Evolutionary conservation across 805 yeast genomes (phyloP), one percentile per base, ranked within the genome.

Genomic region (Candida glaebosa): DNA sequence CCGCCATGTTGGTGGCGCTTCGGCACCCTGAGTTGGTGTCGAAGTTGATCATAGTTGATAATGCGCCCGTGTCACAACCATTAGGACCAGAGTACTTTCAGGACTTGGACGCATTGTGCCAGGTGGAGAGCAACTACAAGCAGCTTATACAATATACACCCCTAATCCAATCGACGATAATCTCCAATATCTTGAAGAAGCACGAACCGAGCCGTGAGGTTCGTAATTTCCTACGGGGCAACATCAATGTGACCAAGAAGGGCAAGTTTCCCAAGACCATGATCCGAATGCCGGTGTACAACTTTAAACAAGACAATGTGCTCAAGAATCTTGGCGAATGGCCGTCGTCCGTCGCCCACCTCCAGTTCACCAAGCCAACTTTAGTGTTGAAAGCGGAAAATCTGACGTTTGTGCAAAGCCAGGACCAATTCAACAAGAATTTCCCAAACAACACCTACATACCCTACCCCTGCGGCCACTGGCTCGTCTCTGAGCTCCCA

Each of bases 41-140:
- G 4, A 68, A 64, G 42, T 49, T 78, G 24, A 61, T 78, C 0
- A 71, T 78, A 3, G 63, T 79, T 3, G 81, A 75, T 44, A 76
- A 75, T 50, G 58, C 74, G 5, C 81, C 81, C 6, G 60, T 48
- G 3, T 56, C 56, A 38, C 61, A 63, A 18, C 54, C 60, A 12
- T 58, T 75, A 19, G 71, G 61, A 32, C 34, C 46, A 8, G 58
- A 53, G 38, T 71, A 72, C 57, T 46, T 54, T 20, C 50, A 49
- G 10, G 65, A 69, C 38, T 57, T 75, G 30, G 51, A 63, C 37
- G 73, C 69, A 4, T 62, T 72, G 68, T 58, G 64, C 36, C 57
- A 59, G 9, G 61, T 72, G 14, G 69, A 66, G 19, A 50, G 57
- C 60, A 58, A 41, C 56, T 57, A 39, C 54, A 52, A 26, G 54